Evolutionary conservation across 768 basidiomycete species (phyloP).

Genomic region (Pleurotus tuoliensis): DNA sequence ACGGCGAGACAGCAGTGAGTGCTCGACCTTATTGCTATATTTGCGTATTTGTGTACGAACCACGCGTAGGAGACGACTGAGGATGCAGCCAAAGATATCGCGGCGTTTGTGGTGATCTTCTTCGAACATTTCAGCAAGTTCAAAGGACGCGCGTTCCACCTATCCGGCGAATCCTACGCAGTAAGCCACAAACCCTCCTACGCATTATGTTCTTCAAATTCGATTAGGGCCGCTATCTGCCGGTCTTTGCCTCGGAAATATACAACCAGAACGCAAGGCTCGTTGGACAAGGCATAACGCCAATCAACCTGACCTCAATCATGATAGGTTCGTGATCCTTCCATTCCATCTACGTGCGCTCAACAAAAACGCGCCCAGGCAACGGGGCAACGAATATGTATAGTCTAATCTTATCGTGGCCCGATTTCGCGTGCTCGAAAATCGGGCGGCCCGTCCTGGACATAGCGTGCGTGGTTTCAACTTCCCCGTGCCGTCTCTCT

Average conservation of each 20-base stretch:
- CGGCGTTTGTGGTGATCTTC: constrained; percentile 67
- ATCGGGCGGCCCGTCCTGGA: too few species aligned
- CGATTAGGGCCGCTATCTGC: constrained; percentile 61
- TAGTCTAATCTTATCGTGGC: constrained; percentile 36
- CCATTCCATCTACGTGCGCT: too few species aligned
- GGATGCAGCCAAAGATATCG: constrained; percentile 66
- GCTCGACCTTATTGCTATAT: constrained; percentile 10
- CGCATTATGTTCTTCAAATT: background rate
- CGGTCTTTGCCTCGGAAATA: constrained; percentile 72
- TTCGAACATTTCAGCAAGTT: constrained; percentile 72
- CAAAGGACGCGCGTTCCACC: constrained; percentile 61
- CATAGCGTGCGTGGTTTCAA: too few species aligned
- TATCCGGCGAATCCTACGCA: constrained; percentile 75
- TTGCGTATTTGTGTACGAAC: too few species aligned
- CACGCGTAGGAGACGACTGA: constrained; percentile 50
- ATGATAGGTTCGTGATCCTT: constrained; percentile 50
- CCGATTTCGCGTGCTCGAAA: too few species aligned
- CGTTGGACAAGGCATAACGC: constrained; percentile 44
- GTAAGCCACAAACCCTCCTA: constrained; percentile 30
- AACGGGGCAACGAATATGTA: constrained; percentile 61
- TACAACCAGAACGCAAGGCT: constrained; percentile 66
- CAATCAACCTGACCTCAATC: constrained; percentile 65
- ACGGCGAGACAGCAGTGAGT: constrained; percentile 52
- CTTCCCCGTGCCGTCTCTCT: too few species aligned
- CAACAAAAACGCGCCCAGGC: constrained; percentile 27